These are phyloP conservation scores for Paecilomyces formosus DNA, from an alignment of 2,329 filamentous ascomycete genomes.

Conservation along the genomic window DNA sequence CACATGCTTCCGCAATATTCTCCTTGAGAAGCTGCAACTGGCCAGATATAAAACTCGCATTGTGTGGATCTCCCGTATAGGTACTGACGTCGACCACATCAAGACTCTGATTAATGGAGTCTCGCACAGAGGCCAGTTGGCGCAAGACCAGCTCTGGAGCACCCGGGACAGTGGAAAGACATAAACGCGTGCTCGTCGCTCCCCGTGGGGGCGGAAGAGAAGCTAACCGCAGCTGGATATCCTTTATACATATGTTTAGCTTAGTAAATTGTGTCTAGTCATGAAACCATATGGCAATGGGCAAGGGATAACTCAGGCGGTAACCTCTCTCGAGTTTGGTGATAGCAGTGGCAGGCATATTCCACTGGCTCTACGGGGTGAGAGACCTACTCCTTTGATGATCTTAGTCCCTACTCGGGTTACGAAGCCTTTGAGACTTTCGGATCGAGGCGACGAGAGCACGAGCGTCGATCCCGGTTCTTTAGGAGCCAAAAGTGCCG, in stretches of 20 bases:
- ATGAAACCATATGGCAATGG: neutral
- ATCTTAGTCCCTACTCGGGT: constrained; percentile 86
- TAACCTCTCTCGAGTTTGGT: neutral
- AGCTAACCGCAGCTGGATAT: constrained; percentile 65
- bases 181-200: constrained; percentile 43
- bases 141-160: constrained; percentile 56
- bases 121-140: constrained; percentile 64
- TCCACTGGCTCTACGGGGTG: neutral
- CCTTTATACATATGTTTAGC: constrained; percentile 37
- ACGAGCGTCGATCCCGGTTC: constrained; percentile 85
- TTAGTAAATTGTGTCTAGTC: neutral
- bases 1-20: constrained; percentile 54
- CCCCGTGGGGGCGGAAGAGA: constrained; percentile 46
- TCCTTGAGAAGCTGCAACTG: constrained; percentile 54
- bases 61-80: constrained; percentile 59
- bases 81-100: constrained; percentile 74
- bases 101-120: constrained; percentile 73
- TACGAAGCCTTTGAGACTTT: constrained; percentile 85
- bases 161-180: constrained; percentile 45
- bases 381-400: constrained; percentile 68
- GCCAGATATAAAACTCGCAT: constrained; percentile 51
- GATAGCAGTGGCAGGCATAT: neutral
- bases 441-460: constrained; percentile 76
- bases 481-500: constrained; percentile 72
- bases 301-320: neutral